These are phyloP conservation scores for Alternaria ventricosa DNA, from an alignment of 2,329 filamentous ascomycete species.

Conservation along the genomic window DNA sequence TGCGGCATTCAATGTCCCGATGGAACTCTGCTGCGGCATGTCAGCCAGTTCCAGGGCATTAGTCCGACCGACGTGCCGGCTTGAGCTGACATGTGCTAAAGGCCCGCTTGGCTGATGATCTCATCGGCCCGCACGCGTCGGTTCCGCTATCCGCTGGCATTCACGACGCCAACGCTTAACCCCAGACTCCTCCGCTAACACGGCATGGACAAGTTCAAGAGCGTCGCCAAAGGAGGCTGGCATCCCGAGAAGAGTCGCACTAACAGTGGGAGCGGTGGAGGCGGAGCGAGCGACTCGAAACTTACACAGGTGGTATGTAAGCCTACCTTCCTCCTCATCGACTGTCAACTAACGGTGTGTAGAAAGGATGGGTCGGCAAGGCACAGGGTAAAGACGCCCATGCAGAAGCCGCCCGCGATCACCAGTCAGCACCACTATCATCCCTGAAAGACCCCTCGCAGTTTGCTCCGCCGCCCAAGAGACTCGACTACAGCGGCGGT, in stretches of 20 bases:
- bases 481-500: slow-evolving; percentile 56
- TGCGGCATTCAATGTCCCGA: background rate
- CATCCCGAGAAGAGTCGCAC: slow-evolving; percentile 46
- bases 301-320: slow-evolving; percentile 60
- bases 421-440: slow-evolving; percentile 68
- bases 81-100: slow-evolving; percentile 7
- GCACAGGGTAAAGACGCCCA: slow-evolving; percentile 53
- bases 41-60: background rate
- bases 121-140: slow-evolving; percentile 28
- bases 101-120: slow-evolving; percentile 22
- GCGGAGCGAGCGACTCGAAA: slow-evolving; percentile 57
- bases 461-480: slow-evolving; percentile 83
- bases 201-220: slow-evolving; percentile 45
- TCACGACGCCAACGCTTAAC: slow-evolving; percentile 20
- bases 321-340: slow-evolving; percentile 31
- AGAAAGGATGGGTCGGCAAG: slow-evolving; percentile 67
- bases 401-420: slow-evolving; percentile 49
- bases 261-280: slow-evolving; percentile 9
- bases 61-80: background rate
- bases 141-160: slow-evolving; percentile 11
- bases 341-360: slow-evolving; percentile 16
- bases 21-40: background rate
- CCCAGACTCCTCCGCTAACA: slow-evolving; percentile 9
- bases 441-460: slow-evolving; percentile 75
- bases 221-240: slow-evolving; percentile 58